These are phyloP conservation scores for Strigomonas culicis DNA, from an alignment of 208 protist species.

Conservation along the genomic window DNA sequence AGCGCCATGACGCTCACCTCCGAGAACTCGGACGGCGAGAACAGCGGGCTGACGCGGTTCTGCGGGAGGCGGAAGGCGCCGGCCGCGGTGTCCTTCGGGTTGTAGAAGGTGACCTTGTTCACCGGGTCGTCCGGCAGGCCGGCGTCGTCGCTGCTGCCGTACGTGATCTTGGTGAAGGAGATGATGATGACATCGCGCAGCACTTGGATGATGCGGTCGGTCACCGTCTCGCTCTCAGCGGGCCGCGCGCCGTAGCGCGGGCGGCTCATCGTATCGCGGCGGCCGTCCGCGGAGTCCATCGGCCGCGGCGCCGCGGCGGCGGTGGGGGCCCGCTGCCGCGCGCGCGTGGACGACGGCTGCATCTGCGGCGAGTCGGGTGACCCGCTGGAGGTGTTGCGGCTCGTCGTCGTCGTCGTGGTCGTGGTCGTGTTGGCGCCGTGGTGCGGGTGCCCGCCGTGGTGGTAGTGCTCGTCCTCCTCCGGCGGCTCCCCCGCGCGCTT, in stretches of 20 bases:
- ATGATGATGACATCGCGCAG: slow-evolving; percentile 29
- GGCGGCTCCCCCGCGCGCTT: background rate
- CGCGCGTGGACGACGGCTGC: no score
- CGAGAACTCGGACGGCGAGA: slow-evolving; percentile 36
- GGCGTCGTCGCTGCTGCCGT: slow-evolving; percentile 42
- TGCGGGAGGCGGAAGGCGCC: slow-evolving; percentile 39
- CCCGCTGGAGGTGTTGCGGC: no score
- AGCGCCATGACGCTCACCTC: slow-evolving; percentile 39
- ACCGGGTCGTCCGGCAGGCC: slow-evolving; percentile 53
- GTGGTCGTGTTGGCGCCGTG: no score
- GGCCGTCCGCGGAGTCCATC: no score
- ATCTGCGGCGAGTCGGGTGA: no score
- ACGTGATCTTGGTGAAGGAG: slow-evolving; percentile 59
- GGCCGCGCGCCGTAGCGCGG: slow-evolving; percentile 19
- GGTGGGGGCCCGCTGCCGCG: no score
- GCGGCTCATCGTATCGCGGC: background rate
- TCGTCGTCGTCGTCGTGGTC: background rate
- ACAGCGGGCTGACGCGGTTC: slow-evolving; percentile 40
- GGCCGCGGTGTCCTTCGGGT: slow-evolving; percentile 31
- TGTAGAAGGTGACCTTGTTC: slow-evolving; percentile 63
- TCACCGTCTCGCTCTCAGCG: background rate
- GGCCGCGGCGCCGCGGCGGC: no score
- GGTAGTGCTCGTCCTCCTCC: background rate
- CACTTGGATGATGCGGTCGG: background rate
- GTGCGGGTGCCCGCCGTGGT: background rate